Percentiles rank a stretch among this genome's conserved stretches.
These are phyloP conservation scores for Fusarium bulbicola DNA, from an alignment of 2,329 filamentous ascomycete genomes.

Conservation along the genomic window DNA sequence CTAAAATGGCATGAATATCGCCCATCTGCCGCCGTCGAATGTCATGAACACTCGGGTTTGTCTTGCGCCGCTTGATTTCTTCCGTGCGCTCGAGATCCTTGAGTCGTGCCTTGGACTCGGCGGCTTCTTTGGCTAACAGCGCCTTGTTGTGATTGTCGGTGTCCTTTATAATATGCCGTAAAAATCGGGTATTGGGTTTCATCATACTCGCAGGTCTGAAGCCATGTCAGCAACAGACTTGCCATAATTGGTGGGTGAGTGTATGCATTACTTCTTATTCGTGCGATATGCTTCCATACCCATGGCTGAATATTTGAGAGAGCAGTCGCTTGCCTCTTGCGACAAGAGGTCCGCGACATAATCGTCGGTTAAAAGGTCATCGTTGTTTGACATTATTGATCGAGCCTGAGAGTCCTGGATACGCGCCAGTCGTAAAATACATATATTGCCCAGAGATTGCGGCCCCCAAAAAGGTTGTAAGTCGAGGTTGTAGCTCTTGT, in stretches of 20 bases:
- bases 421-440: background rate
- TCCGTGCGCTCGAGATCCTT: slow-evolving; percentile 64
- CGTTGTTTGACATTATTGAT: slow-evolving; percentile 52
- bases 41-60: slow-evolving; percentile 58
- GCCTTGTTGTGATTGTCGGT: slow-evolving; percentile 91
- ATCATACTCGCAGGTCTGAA: slow-evolving; percentile 72
- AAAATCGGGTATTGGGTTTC: slow-evolving; percentile 91
- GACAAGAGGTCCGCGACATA: slow-evolving; percentile 83
- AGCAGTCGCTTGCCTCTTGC: slow-evolving; percentile 79
- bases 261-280: slow-evolving; percentile 57
- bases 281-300: slow-evolving; percentile 72
- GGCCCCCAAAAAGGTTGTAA: background rate
- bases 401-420: background rate
- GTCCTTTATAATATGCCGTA: slow-evolving; percentile 87
- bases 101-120: slow-evolving; percentile 78
- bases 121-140: slow-evolving; percentile 82
- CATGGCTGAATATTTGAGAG: slow-evolving; percentile 77
- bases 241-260: background rate
- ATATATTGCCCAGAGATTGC: background rate
- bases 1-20: slow-evolving; percentile 67
- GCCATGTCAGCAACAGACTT: slow-evolving; percentile 31
- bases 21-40: slow-evolving; percentile 67
- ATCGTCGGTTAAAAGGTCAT: slow-evolving; percentile 73
- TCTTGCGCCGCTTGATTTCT: slow-evolving; percentile 54
- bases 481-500: background rate